A percentile compares a stretch with the other conserved stretches of the same genome.
Evolutionary conservation across 139 green algal species (phyloP).

Genomic region (Tetradesmus lagerheimii): DNA sequence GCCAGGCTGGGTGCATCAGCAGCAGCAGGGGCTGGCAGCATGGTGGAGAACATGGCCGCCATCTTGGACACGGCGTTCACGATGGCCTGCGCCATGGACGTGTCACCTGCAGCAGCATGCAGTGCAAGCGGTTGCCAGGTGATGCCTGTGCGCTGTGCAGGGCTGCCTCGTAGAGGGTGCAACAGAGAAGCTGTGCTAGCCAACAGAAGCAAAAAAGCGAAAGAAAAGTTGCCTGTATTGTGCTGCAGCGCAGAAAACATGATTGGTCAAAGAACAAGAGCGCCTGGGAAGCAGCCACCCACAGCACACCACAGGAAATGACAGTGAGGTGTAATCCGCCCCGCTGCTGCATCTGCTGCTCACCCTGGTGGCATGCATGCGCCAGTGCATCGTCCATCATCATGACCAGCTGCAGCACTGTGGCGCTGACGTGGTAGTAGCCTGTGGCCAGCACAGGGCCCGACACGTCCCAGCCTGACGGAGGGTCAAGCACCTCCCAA

Average conservation of each 20-base stretch:
- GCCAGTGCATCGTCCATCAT: constrained; percentile 46
- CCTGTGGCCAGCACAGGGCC: constrained; percentile 42
- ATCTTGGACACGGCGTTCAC: constrained; percentile 43
- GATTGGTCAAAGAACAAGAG: not conserved
- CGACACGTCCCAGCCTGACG: constrained; percentile 32
- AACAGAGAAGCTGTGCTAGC: too few species aligned
- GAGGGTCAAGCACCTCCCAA: constrained; percentile 49
- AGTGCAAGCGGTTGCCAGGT: not conserved
- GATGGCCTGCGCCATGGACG: constrained; percentile 33
- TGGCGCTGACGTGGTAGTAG: constrained; percentile 35
- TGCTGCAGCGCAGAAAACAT: too few species aligned
- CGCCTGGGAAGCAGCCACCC: not conserved
- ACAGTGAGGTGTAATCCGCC: not conserved
- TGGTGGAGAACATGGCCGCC: constrained; percentile 31
- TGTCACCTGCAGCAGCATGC: constrained; percentile 33
- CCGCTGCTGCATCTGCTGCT: not conserved
- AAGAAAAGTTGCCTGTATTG: too few species aligned
- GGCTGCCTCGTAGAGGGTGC: too few species aligned
- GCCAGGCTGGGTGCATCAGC: constrained; percentile 31
- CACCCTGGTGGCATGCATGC: constrained; percentile 33
- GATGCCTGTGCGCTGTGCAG: not conserved
- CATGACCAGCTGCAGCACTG: constrained; percentile 38
- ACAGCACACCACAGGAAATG: not conserved
- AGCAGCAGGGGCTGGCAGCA: constrained; percentile 34
- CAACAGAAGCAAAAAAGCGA: too few species aligned